phyloP scores from a whole-genome alignment of 129 eudicot genomes.

The Silybum marianum region DNA sequence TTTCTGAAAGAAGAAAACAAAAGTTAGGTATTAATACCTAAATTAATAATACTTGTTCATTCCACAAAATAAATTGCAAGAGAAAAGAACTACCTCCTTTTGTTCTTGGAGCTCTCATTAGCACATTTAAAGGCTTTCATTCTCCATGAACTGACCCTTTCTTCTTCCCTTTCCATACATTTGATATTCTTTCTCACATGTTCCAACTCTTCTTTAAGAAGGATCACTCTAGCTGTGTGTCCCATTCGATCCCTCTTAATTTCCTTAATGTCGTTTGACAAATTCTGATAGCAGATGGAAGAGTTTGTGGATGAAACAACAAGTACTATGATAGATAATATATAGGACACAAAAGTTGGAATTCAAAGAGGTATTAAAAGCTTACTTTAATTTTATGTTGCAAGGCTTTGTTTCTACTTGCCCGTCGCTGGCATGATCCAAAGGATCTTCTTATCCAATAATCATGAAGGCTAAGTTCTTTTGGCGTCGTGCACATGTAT shows the following conservation, averaged over 20 bases:
- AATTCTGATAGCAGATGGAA: background rate
- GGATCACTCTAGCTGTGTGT: background rate
- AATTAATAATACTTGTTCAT: background rate
- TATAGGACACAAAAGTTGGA: background rate
- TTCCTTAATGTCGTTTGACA: background rate
- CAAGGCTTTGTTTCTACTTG: background rate
- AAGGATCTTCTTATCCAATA: too few relatives aligned
- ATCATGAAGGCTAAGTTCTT: background rate
- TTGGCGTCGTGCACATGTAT: slow-evolving; percentile 12
- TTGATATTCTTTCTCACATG: slow-evolving; percentile 13
- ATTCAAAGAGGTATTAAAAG: background rate
- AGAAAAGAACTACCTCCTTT: background rate
- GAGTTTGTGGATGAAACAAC: background rate
- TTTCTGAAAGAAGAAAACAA: background rate
- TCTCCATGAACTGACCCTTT: background rate
- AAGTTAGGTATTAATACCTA: background rate
- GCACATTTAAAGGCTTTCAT: background rate
- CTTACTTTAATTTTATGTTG: background rate
- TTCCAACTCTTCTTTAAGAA: background rate
- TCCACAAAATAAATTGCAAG: background rate
- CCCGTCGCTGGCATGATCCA: background rate
- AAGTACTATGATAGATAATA: background rate
- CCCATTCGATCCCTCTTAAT: background rate
- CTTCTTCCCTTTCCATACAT: slow-evolving; percentile 3
- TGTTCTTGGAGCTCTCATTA: background rate